phyloP scores from a whole-genome alignment of 2,329 filamentous ascomycete species.

The Teratosphaeria zuluensis region DNA sequence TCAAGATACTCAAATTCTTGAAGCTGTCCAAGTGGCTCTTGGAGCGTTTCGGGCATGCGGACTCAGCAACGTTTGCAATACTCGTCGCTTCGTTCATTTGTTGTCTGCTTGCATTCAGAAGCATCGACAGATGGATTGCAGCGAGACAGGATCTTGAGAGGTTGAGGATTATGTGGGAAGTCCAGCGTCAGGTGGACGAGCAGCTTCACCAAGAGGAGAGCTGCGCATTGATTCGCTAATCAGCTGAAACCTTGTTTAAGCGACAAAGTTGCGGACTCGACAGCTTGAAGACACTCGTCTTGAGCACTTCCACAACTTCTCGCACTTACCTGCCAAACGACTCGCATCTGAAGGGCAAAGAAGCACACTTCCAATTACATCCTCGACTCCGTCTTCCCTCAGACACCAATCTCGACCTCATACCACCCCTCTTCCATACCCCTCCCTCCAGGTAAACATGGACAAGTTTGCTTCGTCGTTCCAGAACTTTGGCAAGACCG shows the following conservation, averaged over 20 bases:
- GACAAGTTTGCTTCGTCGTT: slow-evolving; percentile 61
- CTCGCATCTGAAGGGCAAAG: background rate
- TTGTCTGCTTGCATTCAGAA: background rate
- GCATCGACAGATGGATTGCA: background rate
- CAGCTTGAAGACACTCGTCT: background rate
- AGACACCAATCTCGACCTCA: background rate
- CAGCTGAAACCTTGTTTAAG: background rate
- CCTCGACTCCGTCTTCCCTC: background rate
- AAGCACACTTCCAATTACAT: background rate
- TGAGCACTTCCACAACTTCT: background rate
- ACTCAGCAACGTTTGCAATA: background rate
- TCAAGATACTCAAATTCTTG: background rate
- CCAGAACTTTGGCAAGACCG: slow-evolving; percentile 54
- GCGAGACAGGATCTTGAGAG: background rate
- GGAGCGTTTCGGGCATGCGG: background rate
- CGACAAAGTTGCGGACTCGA: background rate
- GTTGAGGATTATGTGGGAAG: background rate
- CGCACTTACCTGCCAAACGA: background rate
- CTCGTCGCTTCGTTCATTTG: background rate
- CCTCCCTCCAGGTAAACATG: slow-evolving; percentile 35
- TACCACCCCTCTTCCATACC: background rate
- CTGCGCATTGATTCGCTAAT: background rate
- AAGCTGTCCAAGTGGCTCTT: background rate
- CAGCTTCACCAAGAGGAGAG: background rate
- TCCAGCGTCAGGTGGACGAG: background rate